Percentiles rank a stretch among this genome's conserved stretches.
phyloP scores from a whole-genome alignment of 768 basidiomycete genomes.

The Pleurotus sapidus region DNA sequence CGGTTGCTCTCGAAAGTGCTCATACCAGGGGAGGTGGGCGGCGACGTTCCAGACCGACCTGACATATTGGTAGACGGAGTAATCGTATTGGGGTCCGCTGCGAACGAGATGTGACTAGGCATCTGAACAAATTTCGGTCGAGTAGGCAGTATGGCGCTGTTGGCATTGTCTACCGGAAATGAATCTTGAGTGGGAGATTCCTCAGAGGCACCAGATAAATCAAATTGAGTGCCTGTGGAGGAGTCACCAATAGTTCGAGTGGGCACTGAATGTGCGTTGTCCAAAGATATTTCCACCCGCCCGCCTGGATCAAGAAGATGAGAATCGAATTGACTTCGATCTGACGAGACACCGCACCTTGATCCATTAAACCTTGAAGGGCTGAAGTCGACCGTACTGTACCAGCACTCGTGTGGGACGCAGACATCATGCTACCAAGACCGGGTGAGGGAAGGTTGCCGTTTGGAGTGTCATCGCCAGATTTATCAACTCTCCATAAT shows the following conservation, averaged over 20 bases:
- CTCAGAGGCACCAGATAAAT: constrained; percentile 5
- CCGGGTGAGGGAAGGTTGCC: neutral
- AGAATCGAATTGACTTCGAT: too few species aligned
- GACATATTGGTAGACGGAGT: constrained; percentile 20
- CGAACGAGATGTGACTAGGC: constrained; percentile 30
- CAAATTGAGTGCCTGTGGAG: constrained; percentile 33
- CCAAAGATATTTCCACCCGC: constrained; percentile 49
- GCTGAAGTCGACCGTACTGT: constrained; percentile 38
- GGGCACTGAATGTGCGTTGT: constrained; percentile 33
- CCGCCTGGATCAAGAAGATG: constrained; percentile 35
- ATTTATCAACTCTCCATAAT: neutral
- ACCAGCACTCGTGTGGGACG: constrained; percentile 21
- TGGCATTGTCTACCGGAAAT: neutral
- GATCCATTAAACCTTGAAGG: constrained; percentile 67
- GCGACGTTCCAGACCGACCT: constrained; percentile 19
- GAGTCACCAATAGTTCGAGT: constrained; percentile 39
- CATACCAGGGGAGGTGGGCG: constrained; percentile 25
- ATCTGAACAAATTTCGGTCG: constrained; percentile 38
- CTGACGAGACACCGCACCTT: constrained; percentile 29
- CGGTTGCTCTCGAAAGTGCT: constrained; percentile 36
- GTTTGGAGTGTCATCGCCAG: neutral
- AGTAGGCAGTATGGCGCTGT: neutral
- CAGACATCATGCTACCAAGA: neutral
- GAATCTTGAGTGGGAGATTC: neutral
- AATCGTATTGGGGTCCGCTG: constrained; percentile 20